Evolutionary conservation across 441 rosid genomes (phyloP).

Genomic region (Bocquillonia castaneifolia): DNA sequence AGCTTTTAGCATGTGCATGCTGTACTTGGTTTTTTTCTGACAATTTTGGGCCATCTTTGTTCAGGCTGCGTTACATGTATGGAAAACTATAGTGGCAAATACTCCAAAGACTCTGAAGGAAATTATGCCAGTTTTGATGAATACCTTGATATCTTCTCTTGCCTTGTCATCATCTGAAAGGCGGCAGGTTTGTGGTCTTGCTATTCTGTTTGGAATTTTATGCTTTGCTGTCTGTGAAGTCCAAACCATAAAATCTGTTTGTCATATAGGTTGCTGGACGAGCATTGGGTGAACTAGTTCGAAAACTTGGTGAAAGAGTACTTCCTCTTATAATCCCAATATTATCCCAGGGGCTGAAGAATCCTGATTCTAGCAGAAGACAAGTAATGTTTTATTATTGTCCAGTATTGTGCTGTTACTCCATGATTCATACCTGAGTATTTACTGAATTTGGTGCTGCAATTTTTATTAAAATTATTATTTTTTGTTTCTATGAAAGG

Average conservation of each 20-base stretch:
- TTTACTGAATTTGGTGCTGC: not conserved
- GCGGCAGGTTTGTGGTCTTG: constrained; percentile 67
- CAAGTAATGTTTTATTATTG: constrained; percentile 52
- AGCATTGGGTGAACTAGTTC: constrained; percentile 94
- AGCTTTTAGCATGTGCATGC: constrained; percentile 6
- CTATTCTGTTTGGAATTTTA: not conserved
- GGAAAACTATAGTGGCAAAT: constrained; percentile 99
- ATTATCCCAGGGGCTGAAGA: constrained; percentile 75
- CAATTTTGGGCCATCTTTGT: constrained; percentile 9
- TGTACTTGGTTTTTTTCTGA: constrained; percentile 5
- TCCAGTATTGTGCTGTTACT: no score
- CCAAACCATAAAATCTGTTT: constrained; percentile 1
- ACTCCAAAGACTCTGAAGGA: constrained; percentile 98
- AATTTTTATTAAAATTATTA: not conserved
- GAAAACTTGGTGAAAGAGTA: constrained; percentile 99
- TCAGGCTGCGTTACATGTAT: constrained; percentile 98
- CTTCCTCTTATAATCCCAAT: constrained; percentile 98
- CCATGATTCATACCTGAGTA: no score
- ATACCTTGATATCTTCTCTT: constrained; percentile 82
- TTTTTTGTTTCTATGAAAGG: not conserved
- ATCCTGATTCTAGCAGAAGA: constrained; percentile 83
- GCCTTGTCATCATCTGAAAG: constrained; percentile 96
- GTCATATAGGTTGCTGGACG: constrained; percentile 82
- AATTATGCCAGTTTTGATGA: constrained; percentile 97
- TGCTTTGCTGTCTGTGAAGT: not conserved